Base-by-base conservation (phyloP, 2,329 filamentous ascomycete genomes). In the Diaporthe citriasiana region DNA sequence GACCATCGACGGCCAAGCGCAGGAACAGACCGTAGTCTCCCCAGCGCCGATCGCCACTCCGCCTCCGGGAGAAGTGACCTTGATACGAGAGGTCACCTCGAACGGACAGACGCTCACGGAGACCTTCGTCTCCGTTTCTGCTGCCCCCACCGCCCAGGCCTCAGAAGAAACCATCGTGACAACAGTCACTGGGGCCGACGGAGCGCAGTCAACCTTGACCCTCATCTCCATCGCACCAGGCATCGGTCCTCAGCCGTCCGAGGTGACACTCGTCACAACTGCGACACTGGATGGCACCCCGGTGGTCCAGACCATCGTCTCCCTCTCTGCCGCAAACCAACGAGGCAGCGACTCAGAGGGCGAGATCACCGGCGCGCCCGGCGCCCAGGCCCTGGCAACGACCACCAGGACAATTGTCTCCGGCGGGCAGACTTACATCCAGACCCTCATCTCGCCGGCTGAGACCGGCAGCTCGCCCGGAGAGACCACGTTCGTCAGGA, bases 401-500 rank as follows among this genome's bases (percentile, higher is more conserved):
- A 17, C 15, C 7, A 66, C 30, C 22, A 66, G 63, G 30, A 66
- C 63, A 4, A 38, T 66, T 4, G 45, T 66, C 63, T 66, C 63
- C 33, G n/a, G 27, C n/a, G 63, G 63, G 22, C 45, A 66, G 63
- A 66, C 63, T 4, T 66, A 66, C 27, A 45, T 66, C 1, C 63
- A 66, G 45, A 66, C 63, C 27, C 5, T 66, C 1, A 22, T 66
- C 22, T 51, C 63, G 4, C 63, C 63, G 4, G 45, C 8, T 4
- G 45, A 27, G 22, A 66, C 63, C 7, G 63, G 19, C 13, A 35
- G 45, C n/a, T 51, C 45, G n/a, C 13, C 63, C 22, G 22, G 33
- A 1, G 45, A 66, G 63, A 66, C 63, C 30, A 51, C 63, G 12
- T 66, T 51, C 17, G 63, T 66, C 63, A 66, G 63, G 33, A 66